Percentiles rank a stretch among this genome's conserved stretches.
Evolutionary conservation across 2,329 filamentous ascomycete genomes (phyloP).

Genomic region (Davidsoniella virescens): DNA sequence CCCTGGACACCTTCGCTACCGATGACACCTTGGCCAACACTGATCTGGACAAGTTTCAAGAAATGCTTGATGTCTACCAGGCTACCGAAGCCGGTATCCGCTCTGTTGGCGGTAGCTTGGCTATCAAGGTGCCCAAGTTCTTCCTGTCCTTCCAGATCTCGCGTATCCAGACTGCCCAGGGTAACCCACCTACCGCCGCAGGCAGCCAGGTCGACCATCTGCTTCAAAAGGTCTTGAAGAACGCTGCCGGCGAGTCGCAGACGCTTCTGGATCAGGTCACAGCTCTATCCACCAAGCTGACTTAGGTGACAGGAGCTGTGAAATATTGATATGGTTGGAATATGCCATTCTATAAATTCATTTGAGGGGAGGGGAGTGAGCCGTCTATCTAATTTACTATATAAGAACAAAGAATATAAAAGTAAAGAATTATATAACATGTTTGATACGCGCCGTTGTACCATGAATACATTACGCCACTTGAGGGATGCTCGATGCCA

Average conservation of each 20-base stretch:
- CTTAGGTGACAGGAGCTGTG: neutral
- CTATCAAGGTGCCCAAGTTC: constrained; percentile 47
- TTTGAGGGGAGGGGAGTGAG: too few relatives aligned
- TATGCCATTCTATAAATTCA: too few relatives aligned
- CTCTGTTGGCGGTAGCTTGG: constrained; percentile 34
- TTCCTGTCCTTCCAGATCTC: constrained; percentile 43
- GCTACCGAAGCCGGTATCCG: constrained; percentile 44
- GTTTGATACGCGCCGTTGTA: too few relatives aligned
- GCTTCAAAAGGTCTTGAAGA: constrained; percentile 39
- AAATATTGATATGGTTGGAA: too few relatives aligned
- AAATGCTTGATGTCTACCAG: constrained; percentile 37
- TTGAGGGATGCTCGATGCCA: too few relatives aligned
- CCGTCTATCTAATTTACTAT: too few relatives aligned
- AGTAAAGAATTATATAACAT: too few relatives aligned
- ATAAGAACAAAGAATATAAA: too few relatives aligned
- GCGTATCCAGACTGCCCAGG: constrained; percentile 42
- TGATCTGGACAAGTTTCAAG: constrained; percentile 35
- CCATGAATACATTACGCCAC: too few relatives aligned
- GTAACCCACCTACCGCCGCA: constrained; percentile 33
- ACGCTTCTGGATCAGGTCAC: constrained; percentile 35
- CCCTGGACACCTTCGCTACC: constrained; percentile 37
- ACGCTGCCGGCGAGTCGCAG: constrained; percentile 32
- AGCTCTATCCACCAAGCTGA: constrained; percentile 18
- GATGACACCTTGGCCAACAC: constrained; percentile 29
- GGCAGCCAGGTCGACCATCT: constrained; percentile 40